phyloP scores from a whole-genome alignment of 352 stramenopile species.

The Globisporangium lucens region DNA sequence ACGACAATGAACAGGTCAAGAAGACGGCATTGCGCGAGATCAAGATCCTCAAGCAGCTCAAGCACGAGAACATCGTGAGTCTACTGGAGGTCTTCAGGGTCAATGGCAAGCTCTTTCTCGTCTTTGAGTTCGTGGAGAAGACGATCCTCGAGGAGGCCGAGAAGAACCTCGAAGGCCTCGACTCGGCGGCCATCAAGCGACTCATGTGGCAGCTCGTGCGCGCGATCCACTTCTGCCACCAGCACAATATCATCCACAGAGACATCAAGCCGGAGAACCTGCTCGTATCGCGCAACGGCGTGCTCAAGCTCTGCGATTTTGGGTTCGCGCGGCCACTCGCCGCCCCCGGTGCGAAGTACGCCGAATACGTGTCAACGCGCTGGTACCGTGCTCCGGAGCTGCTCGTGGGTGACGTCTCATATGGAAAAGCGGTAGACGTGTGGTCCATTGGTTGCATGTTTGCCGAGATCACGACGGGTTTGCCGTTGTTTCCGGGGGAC shows the following conservation, averaged over 20 bases:
- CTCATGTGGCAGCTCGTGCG: slow-evolving; percentile 86
- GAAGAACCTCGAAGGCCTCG: slow-evolving; percentile 79
- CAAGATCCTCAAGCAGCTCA: slow-evolving; percentile 83
- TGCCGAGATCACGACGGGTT: slow-evolving; percentile 94
- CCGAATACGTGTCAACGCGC: slow-evolving; percentile 91
- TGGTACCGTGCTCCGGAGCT: slow-evolving; percentile 96
- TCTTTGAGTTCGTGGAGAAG: slow-evolving; percentile 89
- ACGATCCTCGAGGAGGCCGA: slow-evolving; percentile 90
- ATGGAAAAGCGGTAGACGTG: slow-evolving; percentile 96
- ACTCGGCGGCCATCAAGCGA: slow-evolving; percentile 54
- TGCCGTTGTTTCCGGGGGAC: slow-evolving; percentile 95
- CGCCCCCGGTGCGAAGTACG: slow-evolving; percentile 67
- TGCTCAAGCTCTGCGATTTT: slow-evolving; percentile 94
- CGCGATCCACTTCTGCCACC: slow-evolving; percentile 92
- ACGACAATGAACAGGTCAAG: slow-evolving; percentile 88
- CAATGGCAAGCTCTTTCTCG: slow-evolving; percentile 80
- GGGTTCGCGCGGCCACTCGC: slow-evolving; percentile 76
- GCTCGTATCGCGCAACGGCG: slow-evolving; percentile 89
- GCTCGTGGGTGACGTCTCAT: slow-evolving; percentile 83
- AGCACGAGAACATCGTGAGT: slow-evolving; percentile 87
- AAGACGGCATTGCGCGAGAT: slow-evolving; percentile 86
- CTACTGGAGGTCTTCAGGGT: slow-evolving; percentile 84
- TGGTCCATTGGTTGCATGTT: slow-evolving; percentile 97
- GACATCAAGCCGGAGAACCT: slow-evolving; percentile 96
- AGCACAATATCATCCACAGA: slow-evolving; percentile 94